These are phyloP conservation scores for Phytophthora colocasiae DNA, from an alignment of 352 stramenopile genomes.

Conservation along the genomic window DNA sequence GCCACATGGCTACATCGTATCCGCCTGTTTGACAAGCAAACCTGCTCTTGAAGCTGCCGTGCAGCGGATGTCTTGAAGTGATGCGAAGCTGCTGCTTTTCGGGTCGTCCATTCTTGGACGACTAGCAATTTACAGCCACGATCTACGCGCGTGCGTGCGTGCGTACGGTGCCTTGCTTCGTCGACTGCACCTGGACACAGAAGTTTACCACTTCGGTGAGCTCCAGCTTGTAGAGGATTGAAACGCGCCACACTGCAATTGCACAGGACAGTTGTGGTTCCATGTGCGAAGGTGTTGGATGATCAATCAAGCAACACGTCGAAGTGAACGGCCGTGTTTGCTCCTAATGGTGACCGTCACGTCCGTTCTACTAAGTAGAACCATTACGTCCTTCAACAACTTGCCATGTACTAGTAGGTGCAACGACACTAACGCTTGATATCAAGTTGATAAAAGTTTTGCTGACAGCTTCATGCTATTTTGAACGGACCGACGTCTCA, in stretches of 20 bases:
- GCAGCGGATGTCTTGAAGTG: too few species aligned
- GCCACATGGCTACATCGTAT: constrained; percentile 2
- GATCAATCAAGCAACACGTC: constrained; percentile 6
- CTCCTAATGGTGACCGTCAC: neutral
- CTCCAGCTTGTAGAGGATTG: constrained; percentile 11
- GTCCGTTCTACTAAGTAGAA: neutral
- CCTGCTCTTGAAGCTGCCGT: too few species aligned
- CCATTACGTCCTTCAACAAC: neutral
- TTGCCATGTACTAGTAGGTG: neutral
- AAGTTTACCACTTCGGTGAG: constrained; percentile 3
- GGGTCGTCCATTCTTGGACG: neutral
- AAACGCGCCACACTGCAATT: constrained; percentile 9
- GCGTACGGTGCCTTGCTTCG: neutral
- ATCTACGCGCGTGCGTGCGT: neutral
- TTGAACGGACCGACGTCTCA: too few species aligned
- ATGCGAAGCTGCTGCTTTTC: neutral
- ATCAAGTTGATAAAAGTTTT: too few species aligned
- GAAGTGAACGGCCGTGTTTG: neutral
- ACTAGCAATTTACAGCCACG: constrained; percentile 6
- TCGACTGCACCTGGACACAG: neutral
- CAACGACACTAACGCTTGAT: neutral
- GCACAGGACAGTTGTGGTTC: neutral
- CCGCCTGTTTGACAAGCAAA: neutral
- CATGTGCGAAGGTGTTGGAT: neutral
- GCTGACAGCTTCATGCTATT: too few species aligned